Conservation (phyloP, 805 yeast species). For the Kodamaea lidongshanica region DNA sequence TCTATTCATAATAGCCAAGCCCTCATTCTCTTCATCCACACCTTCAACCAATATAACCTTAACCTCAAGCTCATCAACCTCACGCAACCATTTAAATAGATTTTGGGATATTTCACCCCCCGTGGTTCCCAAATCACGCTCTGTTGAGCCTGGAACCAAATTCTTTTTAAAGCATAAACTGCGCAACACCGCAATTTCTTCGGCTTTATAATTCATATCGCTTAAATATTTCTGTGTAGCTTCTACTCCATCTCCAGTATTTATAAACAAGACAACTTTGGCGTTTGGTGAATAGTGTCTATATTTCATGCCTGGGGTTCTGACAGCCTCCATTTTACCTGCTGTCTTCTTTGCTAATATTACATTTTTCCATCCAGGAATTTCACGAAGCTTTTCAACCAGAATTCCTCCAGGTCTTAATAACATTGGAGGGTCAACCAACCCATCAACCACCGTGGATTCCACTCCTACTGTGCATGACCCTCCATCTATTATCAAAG, state of each 20-base stretch:
- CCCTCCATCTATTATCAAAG: conserved; percentile 88
- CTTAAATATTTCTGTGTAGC: conserved; percentile 26
- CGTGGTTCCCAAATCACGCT: conserved; percentile 36
- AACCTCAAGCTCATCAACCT: conserved; percentile 63
- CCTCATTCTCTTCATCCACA: conserved; percentile 66
- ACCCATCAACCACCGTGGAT: conserved; percentile 89
- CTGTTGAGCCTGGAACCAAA: conserved; percentile 14
- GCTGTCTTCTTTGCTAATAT: conserved; percentile 62
- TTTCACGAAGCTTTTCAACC: conserved; percentile 59
- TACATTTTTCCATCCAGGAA: conserved; percentile 76
- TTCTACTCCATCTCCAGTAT: conserved; percentile 39
- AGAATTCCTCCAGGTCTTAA: conserved; percentile 93
- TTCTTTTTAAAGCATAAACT: conserved; percentile 27
- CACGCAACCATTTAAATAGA: conserved; percentile 66
- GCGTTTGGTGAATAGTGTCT: conserved; percentile 92
- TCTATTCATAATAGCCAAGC: conserved; percentile 92
- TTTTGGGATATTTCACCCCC: conserved; percentile 67
- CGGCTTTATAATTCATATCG: conserved; percentile 9
- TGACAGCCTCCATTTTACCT: conserved; percentile 58
- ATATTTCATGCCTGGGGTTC: conserved; percentile 98
- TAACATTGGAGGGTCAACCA: conserved; percentile 76
- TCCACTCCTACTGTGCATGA: conserved; percentile 84
- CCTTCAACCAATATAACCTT: conserved; percentile 82
- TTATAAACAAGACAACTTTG: conserved; percentile 60
- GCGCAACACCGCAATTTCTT: conserved; percentile 47